These are phyloP conservation scores for Colletotrichum costaricense DNA, from an alignment of 2,329 filamentous ascomycete genomes.

Conservation along the genomic window DNA sequence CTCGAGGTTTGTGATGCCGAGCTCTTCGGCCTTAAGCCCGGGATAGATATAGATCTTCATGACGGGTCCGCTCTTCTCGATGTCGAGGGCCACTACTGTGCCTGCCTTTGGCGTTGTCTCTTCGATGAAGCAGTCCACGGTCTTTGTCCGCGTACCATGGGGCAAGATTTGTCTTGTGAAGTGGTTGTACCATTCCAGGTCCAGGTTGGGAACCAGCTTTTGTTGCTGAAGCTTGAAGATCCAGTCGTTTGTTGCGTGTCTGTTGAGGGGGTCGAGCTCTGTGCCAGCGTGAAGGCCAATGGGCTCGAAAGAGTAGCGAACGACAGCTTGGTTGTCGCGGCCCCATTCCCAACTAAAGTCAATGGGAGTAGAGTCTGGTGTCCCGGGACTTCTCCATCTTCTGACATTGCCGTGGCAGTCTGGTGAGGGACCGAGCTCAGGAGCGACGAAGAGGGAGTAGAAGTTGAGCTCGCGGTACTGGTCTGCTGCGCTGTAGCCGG, in stretches of 20 bases:
- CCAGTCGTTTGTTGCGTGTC: conserved; percentile 30
- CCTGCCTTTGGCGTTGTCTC: conserved; percentile 30
- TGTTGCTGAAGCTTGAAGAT: conserved; percentile 26
- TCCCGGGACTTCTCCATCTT: conserved; percentile 28
- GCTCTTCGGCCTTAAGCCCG: conserved; percentile 26
- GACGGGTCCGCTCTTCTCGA: conserved; percentile 31
- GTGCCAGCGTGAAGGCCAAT: conserved; percentile 27
- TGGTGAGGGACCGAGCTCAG: conserved; percentile 28
- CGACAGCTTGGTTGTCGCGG: not conserved
- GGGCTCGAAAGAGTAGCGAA: conserved; percentile 31
- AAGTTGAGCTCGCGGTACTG: conserved; percentile 33
- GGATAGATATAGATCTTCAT: conserved; percentile 35
- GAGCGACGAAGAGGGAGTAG: conserved; percentile 33
- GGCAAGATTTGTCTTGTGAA: conserved; percentile 27
- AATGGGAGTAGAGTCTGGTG: conserved; percentile 29
- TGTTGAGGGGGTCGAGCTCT: conserved; percentile 29
- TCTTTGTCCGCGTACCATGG: conserved; percentile 17
- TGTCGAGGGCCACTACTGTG: conserved; percentile 29
- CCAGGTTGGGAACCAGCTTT: conserved; percentile 23
- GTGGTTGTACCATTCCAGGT: conserved; percentile 31
- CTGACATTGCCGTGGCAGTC: conserved; percentile 28
- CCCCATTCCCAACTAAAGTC: conserved; percentile 36
- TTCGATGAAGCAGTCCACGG: conserved; percentile 21
- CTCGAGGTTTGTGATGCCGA: conserved; percentile 29
- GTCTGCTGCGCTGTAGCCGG: conserved; percentile 28